Evolutionary conservation across 2,329 filamentous ascomycete genomes (phyloP), one percentile per base, ranked within the genome.

Genomic region (Fusarium protoensiforme): DNA sequence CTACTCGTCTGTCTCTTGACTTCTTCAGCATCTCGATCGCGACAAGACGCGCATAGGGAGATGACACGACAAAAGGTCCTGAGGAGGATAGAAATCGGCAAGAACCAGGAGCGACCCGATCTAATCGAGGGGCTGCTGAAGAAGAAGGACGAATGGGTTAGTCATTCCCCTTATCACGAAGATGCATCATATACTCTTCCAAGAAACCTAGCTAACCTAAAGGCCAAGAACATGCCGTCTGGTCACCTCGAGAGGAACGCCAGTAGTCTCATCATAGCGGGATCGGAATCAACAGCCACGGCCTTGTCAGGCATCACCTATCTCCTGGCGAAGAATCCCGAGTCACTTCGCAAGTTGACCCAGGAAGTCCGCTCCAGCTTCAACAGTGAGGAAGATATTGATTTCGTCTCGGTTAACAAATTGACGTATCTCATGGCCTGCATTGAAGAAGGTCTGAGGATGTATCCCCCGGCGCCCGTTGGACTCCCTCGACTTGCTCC

Each of bases 281-380:
- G 80, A 0, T 79, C 78, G 1, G 80, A 81, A 57, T 80, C 80
- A 2, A 81, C 79, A 24, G 80, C 80, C 3, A 80, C 79, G 4
- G 58, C 73, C 1, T 70, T 81, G 1, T 71, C 74, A 7, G 80
- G 77, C 20, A 72, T 70, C 1, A 76, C 75, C 0, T 81, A 74
- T 53, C 65, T 77, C n/a, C 75, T 83, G 2, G 61, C 78, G 4
- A 73, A 56, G 9, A 80, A 83, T 61, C 81, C 81, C 0, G 54
- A 74, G 0, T 65, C 65, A 1, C 64, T 82, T 14, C 39, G 77
- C 13, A 83, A 77, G 58, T 54, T 86, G 20, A 77, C 76, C 4
- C 36, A 78, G 1, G 85, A 87, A 72, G 48, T 75, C 14, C 64
- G 73, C 2, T 54, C 68, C 1, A 54, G 18, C 8, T 75, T 75